Percentiles rank a stretch among this genome's conserved stretches.
Evolutionary conservation across 2,329 filamentous ascomycete genomes (phyloP).

Genomic region (Alternaria triticimaculans): DNA sequence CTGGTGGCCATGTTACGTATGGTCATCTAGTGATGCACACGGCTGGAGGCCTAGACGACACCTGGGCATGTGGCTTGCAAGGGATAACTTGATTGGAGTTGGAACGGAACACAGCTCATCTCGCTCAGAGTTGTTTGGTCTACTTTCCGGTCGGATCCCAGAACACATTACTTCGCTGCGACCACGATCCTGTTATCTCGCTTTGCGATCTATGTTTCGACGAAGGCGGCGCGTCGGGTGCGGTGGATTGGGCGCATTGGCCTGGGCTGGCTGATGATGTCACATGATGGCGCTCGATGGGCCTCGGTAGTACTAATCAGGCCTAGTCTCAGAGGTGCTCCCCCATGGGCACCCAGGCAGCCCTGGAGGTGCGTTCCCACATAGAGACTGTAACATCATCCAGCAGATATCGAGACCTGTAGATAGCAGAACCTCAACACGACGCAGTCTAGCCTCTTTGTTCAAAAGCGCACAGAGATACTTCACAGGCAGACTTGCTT

Average conservation of each 20-base stretch:
- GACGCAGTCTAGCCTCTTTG: not conserved
- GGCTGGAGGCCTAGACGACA: not conserved
- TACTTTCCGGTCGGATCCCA: not conserved
- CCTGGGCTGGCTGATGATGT: not conserved
- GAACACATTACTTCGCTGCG: not conserved
- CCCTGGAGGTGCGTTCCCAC: not conserved
- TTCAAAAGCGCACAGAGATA: not conserved
- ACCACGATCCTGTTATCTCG: not conserved
- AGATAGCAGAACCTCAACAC: not conserved
- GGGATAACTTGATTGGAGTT: constrained; percentile 1
- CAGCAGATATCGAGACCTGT: not conserved
- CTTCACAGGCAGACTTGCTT: not conserved
- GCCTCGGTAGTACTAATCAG: not conserved
- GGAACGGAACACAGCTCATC: not conserved
- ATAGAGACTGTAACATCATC: not conserved
- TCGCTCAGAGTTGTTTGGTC: not conserved
- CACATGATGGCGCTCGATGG: not conserved
- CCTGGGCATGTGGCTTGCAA: not conserved
- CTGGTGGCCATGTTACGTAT: not conserved
- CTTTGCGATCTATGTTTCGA: not conserved
- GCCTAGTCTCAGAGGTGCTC: not conserved
- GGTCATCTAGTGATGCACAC: not conserved
- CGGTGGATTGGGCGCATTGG: not conserved
- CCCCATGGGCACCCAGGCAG: too few species aligned
- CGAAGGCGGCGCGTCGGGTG: not conserved